A percentile compares a stretch with the other conserved stretches of the same genome.
Conservation (phyloP, 106 monocot species). For the Xerophyta viscosa region DNA sequence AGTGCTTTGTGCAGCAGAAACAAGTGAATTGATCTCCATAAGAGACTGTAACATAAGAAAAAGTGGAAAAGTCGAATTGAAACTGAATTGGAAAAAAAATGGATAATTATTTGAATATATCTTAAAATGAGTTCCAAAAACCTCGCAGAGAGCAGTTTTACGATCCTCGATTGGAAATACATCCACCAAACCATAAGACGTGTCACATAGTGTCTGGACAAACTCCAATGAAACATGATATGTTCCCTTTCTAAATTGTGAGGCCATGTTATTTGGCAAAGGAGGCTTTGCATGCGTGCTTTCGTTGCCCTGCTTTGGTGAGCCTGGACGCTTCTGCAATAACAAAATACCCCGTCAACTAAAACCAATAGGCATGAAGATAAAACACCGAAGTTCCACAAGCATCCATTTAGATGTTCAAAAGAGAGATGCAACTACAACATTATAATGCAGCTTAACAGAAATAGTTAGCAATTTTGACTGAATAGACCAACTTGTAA, state of each 20-base stretch:
- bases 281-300: conserved; percentile 77
- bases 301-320: conserved; percentile 59
- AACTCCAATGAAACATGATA: conserved; percentile 95
- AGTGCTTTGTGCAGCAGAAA: conserved; percentile 61
- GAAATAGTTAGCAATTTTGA: no score
- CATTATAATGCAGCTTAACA: no score
- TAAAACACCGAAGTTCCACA: no score
- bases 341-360: no score
- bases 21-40: conserved; percentile 69
- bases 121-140: conserved; percentile 11
- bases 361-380: no score
- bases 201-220: conserved; percentile 94
- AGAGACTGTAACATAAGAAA: conserved; percentile 55
- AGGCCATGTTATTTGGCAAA: conserved; percentile 63
- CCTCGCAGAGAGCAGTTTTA: conserved; percentile 93
- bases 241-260: conserved; percentile 76
- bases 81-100: neutral
- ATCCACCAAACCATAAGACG: conserved; percentile 94
- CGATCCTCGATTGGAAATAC: conserved; percentile 97
- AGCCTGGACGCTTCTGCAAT: conserved; percentile 60
- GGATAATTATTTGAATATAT: neutral
- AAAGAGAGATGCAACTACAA: no score
- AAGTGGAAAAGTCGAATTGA: conserved; percentile 5
- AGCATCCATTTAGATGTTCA: no score
- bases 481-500: no score